Evolutionary conservation across 2,329 filamentous ascomycete species (phyloP).

Genomic region (Purpureocillium lavendulum): DNA sequence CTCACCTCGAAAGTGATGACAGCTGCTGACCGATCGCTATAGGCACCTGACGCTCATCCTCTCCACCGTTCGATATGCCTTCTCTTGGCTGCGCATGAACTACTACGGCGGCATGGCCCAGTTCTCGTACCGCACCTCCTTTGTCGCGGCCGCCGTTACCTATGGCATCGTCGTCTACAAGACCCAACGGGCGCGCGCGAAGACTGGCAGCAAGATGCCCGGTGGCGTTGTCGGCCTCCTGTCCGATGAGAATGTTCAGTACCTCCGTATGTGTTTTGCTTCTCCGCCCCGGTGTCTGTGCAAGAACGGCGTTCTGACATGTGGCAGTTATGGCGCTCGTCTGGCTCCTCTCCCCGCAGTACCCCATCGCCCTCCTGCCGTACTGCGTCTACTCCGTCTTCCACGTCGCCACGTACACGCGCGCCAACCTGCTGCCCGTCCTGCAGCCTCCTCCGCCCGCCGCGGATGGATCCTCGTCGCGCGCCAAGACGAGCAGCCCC

Average conservation of each 20-base stretch:
- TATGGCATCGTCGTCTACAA: slow-evolving; percentile 99
- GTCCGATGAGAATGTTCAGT: slow-evolving; percentile 94
- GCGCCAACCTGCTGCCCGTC: slow-evolving; percentile 85
- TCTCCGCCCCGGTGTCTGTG: neutral
- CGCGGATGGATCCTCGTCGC: slow-evolving; percentile 48
- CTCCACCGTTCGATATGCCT: slow-evolving; percentile 69
- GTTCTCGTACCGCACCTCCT: slow-evolving; percentile 84
- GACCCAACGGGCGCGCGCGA: slow-evolving; percentile 78
- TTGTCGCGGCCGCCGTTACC: slow-evolving; percentile 79
- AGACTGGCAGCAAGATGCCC: slow-evolving; percentile 57
- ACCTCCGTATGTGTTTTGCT: slow-evolving; percentile 60
- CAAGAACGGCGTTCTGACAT: neutral
- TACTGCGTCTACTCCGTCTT: slow-evolving; percentile 97
- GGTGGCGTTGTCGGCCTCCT: slow-evolving; percentile 56
- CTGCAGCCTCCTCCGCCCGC: slow-evolving; percentile 59
- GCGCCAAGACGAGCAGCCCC: slow-evolving; percentile 40
- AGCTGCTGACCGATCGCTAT: slow-evolving; percentile 9
- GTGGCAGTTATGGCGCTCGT: slow-evolving; percentile 77
- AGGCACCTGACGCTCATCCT: slow-evolving; percentile 85
- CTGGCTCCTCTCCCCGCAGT: slow-evolving; percentile 88
- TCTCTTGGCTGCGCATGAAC: slow-evolving; percentile 88
- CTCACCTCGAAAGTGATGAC: too few relatives aligned
- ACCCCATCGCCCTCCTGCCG: slow-evolving; percentile 82
- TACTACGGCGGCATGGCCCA: slow-evolving; percentile 68
- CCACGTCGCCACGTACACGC: slow-evolving; percentile 94